These are phyloP conservation scores for Lepiota subincarnata DNA, from an alignment of 768 basidiomycete genomes.

Conservation along the genomic window DNA sequence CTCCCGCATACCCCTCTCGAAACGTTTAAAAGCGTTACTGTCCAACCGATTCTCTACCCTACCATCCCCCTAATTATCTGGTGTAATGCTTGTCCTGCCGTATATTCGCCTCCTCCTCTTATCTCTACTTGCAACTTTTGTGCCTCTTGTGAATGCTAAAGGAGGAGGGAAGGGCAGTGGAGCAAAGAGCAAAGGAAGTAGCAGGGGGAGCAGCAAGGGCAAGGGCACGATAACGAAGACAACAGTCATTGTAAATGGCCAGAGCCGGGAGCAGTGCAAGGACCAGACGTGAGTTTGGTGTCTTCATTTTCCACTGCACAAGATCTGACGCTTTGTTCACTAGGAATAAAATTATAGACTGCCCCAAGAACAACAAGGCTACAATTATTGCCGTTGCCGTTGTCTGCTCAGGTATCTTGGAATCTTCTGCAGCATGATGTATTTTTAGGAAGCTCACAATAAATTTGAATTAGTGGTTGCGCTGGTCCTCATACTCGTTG, in stretches of 20 bases:
- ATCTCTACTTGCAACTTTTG: conserved; percentile 1
- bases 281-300: conserved; percentile 4
- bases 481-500: background rate
- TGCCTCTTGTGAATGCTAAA: background rate
- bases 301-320: conserved; percentile 6
- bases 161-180: background rate
- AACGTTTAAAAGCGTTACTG: too few relatives aligned
- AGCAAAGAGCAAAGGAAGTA: background rate
- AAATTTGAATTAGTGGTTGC: background rate
- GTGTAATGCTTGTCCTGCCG: background rate
- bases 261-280: background rate
- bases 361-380: background rate
- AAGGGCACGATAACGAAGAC: background rate
- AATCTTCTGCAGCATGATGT: background rate
- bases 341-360: conserved; percentile 5
- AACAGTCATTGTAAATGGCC: background rate
- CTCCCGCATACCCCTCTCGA: too few relatives aligned
- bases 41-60: too few relatives aligned
- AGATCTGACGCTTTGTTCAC: background rate
- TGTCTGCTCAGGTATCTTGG: conserved; percentile 6
- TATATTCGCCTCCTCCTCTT: background rate
- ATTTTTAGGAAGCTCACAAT: background rate
- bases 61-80: too few relatives aligned
- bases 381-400: conserved; percentile 8
- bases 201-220: background rate